These are phyloP conservation scores for Suhomyces anneliseae DNA, from an alignment of 1,139 yeast species.

Conservation along the genomic window DNA sequence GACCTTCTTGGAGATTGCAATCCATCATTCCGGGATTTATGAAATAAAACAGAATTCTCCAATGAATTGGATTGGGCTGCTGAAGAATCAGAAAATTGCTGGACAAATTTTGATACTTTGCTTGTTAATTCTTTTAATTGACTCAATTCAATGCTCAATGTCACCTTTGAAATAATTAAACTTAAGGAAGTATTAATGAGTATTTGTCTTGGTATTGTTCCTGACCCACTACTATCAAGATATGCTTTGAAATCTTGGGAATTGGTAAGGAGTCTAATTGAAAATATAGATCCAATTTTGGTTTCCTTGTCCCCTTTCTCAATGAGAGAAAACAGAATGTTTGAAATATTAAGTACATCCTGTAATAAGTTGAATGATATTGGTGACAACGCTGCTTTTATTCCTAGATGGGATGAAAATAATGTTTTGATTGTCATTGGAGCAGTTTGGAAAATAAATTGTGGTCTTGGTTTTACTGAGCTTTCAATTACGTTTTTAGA, in stretches of 20 bases:
- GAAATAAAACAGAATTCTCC: constrained; percentile 14
- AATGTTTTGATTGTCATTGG: constrained; percentile 19
- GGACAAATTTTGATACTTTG: constrained; percentile 13
- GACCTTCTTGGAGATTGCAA: constrained; percentile 12
- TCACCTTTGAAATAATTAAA: constrained; percentile 21
- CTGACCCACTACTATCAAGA: constrained; percentile 25
- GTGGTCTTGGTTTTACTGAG: constrained; percentile 1
- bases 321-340: constrained; percentile 19
- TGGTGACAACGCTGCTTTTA: constrained; percentile 35
- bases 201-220: constrained; percentile 24
- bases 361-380: constrained; percentile 34
- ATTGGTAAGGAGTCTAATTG: constrained; percentile 20
- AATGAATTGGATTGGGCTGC: constrained; percentile 17
- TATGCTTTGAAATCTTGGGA: constrained; percentile 28
- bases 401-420: constrained; percentile 9
- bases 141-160: constrained; percentile 15
- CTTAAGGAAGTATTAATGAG: constrained; percentile 20
- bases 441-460: constrained; percentile 36
- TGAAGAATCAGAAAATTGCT: constrained; percentile 2
- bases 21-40: not conserved
- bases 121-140: constrained; percentile 15
- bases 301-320: not conserved
- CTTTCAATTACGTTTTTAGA: not conserved
- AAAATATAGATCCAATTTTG: constrained; percentile 15
- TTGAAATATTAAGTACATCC: constrained; percentile 32